Evolutionary conservation across 2,329 filamentous ascomycete genomes (phyloP).

Genomic region (Neobulgaria alba): DNA sequence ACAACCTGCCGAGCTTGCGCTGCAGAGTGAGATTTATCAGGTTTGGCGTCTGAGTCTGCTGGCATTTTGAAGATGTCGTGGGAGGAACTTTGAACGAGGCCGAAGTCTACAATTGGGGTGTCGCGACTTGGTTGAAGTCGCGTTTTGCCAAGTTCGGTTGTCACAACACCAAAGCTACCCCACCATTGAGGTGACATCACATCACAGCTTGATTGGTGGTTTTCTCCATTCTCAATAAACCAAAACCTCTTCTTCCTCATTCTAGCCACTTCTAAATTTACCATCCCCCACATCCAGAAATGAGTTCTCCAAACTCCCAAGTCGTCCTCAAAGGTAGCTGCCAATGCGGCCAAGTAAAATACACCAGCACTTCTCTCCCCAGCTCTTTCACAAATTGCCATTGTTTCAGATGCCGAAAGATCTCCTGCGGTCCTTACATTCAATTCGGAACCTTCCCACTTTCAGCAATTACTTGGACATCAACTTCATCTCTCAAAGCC

Average conservation of each 20-base stretch:
- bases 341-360: constrained; percentile 35
- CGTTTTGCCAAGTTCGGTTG: background rate
- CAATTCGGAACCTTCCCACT: constrained; percentile 33
- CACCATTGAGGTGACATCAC: constrained; percentile 3
- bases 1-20: constrained; percentile 79
- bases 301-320: no score
- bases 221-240: no score
- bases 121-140: background rate
- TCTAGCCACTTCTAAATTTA: no score
- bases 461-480: constrained; percentile 29
- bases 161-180: background rate
- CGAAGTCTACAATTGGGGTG: background rate
- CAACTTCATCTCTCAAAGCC: constrained; percentile 26
- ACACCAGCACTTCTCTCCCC: constrained; percentile 31
- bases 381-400: constrained; percentile 35
- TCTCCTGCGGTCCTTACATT: constrained; percentile 38
- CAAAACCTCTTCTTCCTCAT: no score
- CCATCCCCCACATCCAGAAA: no score
- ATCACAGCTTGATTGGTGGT: constrained; percentile 6
- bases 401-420: constrained; percentile 40
- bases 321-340: constrained; percentile 34
- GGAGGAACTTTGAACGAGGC: background rate
- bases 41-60: constrained; percentile 46
- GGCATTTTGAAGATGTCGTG: constrained; percentile 26
- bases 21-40: constrained; percentile 54